Evolutionary conservation across 331 rosid species (phyloP), one percentile per base, ranked within the genome.

Genomic region (Pyrus hybrid): DNA sequence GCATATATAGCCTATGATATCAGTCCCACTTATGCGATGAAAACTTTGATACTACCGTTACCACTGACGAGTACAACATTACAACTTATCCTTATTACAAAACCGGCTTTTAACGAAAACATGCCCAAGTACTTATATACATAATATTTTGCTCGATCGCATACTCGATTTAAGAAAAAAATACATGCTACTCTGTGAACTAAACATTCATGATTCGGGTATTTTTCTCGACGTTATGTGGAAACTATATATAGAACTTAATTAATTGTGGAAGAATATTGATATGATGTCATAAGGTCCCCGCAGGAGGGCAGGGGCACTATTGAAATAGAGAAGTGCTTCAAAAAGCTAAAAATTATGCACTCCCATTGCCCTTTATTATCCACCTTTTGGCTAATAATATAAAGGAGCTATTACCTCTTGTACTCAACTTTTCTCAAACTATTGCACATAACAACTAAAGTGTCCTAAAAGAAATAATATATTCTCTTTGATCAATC

Each of bases 251-350:
- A 17, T 41, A 20, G 56, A 22, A 28, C 43, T 62, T 62, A 51
- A 47, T 47, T 17, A 47, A 51, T 61, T 58, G n/a, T 73, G 47
- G 17, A n/a, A 23, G 62, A 45, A 74, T 25, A 37, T 37, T 37
- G 70, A 7, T 41, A 20, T 41, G 69, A 73, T 61, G 77, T 18
- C 69, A 73, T 29, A 17, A 73, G 77, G 68, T 73, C 70, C 77
- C 77, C 62, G 62, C 63, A 47, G 16, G 56, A 63, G 49, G 63
- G 77, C 63, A 74, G 63, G 63, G 23, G 70, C 49, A 45, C 23
- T 74, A 74, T 28, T 17, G 2, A 74, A n/a, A 73, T 30, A 61
- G n/a, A 73, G 32, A 25, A 63, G 13, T 37, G 70, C 77, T 63
- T 66, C 54, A 25, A 60, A 37, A 73, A 73, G 69, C 58, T 41